These are phyloP conservation scores for Amauroascus verrucosus DNA, from an alignment of 2,329 filamentous ascomycete species.

Conservation along the genomic window DNA sequence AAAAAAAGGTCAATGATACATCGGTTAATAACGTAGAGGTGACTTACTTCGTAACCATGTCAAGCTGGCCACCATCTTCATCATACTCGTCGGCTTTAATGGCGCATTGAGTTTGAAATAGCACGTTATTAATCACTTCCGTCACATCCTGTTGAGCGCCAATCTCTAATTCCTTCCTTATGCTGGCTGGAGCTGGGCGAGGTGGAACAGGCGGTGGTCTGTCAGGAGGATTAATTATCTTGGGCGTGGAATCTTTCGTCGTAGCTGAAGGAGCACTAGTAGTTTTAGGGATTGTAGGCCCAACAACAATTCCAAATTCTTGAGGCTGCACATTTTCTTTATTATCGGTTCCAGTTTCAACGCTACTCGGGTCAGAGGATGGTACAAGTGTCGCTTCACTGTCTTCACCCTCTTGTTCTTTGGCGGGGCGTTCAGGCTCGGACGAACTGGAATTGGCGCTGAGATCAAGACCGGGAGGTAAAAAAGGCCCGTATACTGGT, in stretches of 20 bases:
- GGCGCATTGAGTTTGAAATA: slow-evolving; percentile 82
- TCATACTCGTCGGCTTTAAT: slow-evolving; percentile 62
- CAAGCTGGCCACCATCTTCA: slow-evolving; percentile 63
- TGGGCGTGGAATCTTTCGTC: background rate
- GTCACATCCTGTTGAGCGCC: slow-evolving; percentile 86
- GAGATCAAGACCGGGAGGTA: slow-evolving; percentile 23
- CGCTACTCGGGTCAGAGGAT: background rate
- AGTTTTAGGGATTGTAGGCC: background rate
- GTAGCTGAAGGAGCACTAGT: background rate
- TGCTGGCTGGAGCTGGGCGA: slow-evolving; percentile 35
- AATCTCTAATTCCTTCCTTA: slow-evolving; percentile 45
- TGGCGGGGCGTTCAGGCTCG: slow-evolving; percentile 18
- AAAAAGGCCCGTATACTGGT: slow-evolving; percentile 39
- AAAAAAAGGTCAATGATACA: background rate
- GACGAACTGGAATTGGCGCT: slow-evolving; percentile 5
- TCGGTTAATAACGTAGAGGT: background rate
- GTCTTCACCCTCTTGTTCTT: slow-evolving; percentile 17
- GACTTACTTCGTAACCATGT: slow-evolving; percentile 58
- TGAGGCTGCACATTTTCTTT: slow-evolving; percentile 1
- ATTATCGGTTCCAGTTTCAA: background rate
- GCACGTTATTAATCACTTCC: slow-evolving; percentile 86
- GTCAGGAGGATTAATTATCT: slow-evolving; percentile 30
- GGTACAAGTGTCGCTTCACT: background rate
- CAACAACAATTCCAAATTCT: background rate
- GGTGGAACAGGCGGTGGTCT: slow-evolving; percentile 52